phyloP scores from a whole-genome alignment of 805 yeast genomes.

The Wickerhamiella musiphila region DNA sequence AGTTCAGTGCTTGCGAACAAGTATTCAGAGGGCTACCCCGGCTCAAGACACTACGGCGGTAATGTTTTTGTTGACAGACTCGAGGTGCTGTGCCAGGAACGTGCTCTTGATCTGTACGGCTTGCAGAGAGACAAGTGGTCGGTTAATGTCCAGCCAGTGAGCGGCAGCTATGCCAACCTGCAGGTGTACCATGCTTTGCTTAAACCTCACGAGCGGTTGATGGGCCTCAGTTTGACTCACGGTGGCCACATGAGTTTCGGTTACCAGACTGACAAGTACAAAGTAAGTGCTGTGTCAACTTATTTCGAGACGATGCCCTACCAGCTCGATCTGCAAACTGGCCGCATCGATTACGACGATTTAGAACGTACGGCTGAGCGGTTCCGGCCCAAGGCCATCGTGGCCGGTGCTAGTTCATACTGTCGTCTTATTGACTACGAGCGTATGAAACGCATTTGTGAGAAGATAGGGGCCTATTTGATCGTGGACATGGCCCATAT shows the following conservation, averaged over 20 bases:
- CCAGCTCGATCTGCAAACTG: conserved; percentile 80
- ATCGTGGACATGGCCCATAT: conserved; percentile 98
- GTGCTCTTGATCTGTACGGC: conserved; percentile 80
- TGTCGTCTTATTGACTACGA: conserved; percentile 90
- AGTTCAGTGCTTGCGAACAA: conserved; percentile 97
- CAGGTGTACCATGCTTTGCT: conserved; percentile 90
- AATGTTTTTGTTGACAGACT: conserved; percentile 90
- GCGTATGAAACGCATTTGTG: conserved; percentile 89
- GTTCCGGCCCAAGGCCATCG: conserved; percentile 89
- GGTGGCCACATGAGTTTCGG: conserved; percentile 99
- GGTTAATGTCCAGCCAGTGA: conserved; percentile 87
- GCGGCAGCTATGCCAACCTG: conserved; percentile 95
- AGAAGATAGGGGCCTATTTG: conserved; percentile 87
- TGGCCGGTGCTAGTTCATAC: conserved; percentile 97
- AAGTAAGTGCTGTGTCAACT: conserved; percentile 87
- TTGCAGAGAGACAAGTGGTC: conserved; percentile 81
- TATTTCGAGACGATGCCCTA: conserved; percentile 98
- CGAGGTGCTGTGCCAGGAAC: conserved; percentile 77
- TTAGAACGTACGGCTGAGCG: conserved; percentile 75
- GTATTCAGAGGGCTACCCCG: conserved; percentile 98
- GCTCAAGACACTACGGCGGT: conserved; percentile 97
- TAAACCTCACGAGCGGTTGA: conserved; percentile 89
- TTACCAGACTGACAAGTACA: conserved; percentile 83
- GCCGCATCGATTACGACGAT: conserved; percentile 89
- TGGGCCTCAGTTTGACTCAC: conserved; percentile 96